Evolutionary conservation across 2,329 filamentous ascomycete genomes (phyloP).

Genomic region (Cercospora beticola): DNA sequence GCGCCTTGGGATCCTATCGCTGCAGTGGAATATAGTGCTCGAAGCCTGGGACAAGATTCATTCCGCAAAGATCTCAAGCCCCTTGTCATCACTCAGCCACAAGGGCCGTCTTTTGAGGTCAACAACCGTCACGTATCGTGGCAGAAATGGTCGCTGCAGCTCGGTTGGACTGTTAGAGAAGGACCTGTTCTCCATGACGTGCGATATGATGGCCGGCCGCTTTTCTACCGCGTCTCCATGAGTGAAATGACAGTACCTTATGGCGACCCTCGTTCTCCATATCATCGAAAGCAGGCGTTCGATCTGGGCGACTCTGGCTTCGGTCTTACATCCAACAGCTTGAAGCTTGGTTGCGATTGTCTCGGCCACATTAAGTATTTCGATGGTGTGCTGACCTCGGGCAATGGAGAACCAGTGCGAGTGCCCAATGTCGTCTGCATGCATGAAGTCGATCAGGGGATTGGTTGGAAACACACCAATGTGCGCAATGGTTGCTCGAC

Average conservation of each 20-base stretch:
- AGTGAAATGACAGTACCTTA: slow-evolving; percentile 67
- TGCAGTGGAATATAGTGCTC: slow-evolving; percentile 62
- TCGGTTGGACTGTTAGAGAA: too few relatives aligned
- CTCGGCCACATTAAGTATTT: too few relatives aligned
- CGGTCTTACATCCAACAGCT: slow-evolving; percentile 67
- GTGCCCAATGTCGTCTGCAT: too few relatives aligned
- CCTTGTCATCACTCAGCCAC: slow-evolving; percentile 69
- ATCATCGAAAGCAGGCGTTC: slow-evolving; percentile 68
- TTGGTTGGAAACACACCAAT: too few relatives aligned
- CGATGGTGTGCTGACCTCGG: slow-evolving; percentile 34
- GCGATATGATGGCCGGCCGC: slow-evolving; percentile 50
- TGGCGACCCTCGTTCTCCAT: slow-evolving; percentile 65
- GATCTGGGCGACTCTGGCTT: slow-evolving; percentile 67
- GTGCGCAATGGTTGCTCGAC: too few relatives aligned
- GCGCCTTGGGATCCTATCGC: slow-evolving; percentile 55
- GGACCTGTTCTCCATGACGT: slow-evolving; percentile 57
- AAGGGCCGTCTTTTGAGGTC: slow-evolving; percentile 66
- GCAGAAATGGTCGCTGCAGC: slow-evolving; percentile 40
- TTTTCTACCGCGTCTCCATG: slow-evolving; percentile 66
- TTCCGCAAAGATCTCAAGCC: slow-evolving; percentile 57
- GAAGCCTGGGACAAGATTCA: slow-evolving; percentile 48
- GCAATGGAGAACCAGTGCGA: slow-evolving; percentile 67
- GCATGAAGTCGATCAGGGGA: too few relatives aligned
- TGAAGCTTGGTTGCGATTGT: slow-evolving; percentile 50
- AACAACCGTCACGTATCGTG: slow-evolving; percentile 47